Evolutionary conservation across 768 basidiomycete species (phyloP).

Genomic region (Cyclocybe aegerita): DNA sequence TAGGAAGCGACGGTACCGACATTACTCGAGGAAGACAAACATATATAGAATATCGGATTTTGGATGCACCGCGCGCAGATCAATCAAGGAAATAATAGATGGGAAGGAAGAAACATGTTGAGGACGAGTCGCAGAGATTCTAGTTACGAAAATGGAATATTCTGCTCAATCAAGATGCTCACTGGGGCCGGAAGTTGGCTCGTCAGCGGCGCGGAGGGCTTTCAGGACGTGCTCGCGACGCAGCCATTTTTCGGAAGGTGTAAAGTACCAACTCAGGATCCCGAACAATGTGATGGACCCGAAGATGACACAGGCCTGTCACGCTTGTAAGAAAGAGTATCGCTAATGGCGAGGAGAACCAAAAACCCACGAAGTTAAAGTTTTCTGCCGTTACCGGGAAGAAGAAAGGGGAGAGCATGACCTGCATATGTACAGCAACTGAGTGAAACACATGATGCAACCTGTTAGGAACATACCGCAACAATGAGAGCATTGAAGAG

Average conservation of each 20-base stretch:
- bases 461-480: conserved; percentile 47
- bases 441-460: conserved; percentile 6
- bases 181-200: no score
- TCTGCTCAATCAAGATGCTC: no score
- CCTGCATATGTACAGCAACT: conserved; percentile 36
- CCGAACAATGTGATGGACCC: conserved; percentile 78
- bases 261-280: conserved; percentile 74
- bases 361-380: conserved; percentile 79
- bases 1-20: no score
- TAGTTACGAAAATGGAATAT: not conserved
- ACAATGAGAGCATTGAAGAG: conserved; percentile 77
- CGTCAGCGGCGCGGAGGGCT: conserved; percentile 33
- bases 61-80: no score
- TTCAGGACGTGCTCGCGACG: conserved; percentile 58
- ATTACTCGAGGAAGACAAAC: no score
- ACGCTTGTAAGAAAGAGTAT: not conserved
- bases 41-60: no score
- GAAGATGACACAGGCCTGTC: conserved; percentile 75
- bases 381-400: conserved; percentile 76
- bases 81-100: no score
- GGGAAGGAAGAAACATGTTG: no score
- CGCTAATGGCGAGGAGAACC: conserved; percentile 1
- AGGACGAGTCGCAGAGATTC: no score
- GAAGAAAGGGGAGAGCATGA: conserved; percentile 83
- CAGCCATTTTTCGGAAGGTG: conserved; percentile 80